Base-by-base conservation (phyloP, 2,329 filamentous ascomycete genomes). In the Penicillium sp. region DNA sequence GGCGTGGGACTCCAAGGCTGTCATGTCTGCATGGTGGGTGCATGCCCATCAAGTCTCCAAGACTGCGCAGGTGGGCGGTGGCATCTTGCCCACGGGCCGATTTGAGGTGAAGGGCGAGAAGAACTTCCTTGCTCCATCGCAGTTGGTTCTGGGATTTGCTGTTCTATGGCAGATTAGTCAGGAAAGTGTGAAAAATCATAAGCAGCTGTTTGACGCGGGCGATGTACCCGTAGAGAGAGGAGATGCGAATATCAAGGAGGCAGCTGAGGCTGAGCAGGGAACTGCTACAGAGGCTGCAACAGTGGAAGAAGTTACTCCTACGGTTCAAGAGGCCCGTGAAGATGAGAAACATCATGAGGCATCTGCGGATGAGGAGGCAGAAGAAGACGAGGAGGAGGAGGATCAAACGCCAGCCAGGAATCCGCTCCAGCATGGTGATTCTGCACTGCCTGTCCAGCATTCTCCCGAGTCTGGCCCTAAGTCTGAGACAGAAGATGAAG, bases 11-110 rank as follows among this genome's bases (percentile, higher is more conserved):
- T 94, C 91, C 1, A 99, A 99, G 76, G 94, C 94, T 8, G 87
- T 92, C 16, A 96, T 98, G 91, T 89, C 91, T 19, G 93, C 94
- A 8, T 99, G 92, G 89, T 99, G 95, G 95, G 94, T 96, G 0
- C 88, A 89, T 63, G 89, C 91, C 1, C 89, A 94, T 57, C 93
- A 98, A 75, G 92, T 99, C 0, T 92, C 91, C 10, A 98, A 98
- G 78, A 91, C 87, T 37, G 89, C 90, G 0, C 83, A 88, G 0
- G 87, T 85, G 0, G 94, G 94, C 26, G 93, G 96, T 67, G 94
- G 68, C n/a, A 67, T 91, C 68, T 78, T 99, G 6, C 85, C 88
- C 0, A 82, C 85, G 0, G 95, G 94, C 19, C 86, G 86, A 64
- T 97, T 99, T 74, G 86, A 89, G 76, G 83, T 97, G 52, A 85